A percentile compares a stretch with the other conserved stretches of the same genome.
These are phyloP conservation scores for Esteya vermicola DNA, from an alignment of 2,329 filamentous ascomycete genomes.

Conservation along the genomic window DNA sequence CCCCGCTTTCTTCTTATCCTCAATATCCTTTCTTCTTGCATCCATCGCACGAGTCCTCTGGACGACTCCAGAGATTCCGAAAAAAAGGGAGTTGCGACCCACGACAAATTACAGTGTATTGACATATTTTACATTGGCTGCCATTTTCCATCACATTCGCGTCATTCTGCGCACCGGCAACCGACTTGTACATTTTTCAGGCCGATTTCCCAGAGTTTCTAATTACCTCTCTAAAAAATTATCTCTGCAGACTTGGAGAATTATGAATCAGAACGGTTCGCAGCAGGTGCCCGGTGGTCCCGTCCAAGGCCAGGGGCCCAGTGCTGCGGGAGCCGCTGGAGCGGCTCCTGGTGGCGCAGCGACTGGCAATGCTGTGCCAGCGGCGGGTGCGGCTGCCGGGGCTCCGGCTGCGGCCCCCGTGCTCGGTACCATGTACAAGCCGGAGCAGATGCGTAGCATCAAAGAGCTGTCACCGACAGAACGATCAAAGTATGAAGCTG, in stretches of 20 bases:
- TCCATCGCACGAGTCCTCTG: no score
- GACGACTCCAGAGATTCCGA: no score
- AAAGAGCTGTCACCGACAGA: slow-evolving; percentile 38
- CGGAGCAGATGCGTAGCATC: slow-evolving; percentile 36
- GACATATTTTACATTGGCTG: no score
- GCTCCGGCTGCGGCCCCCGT: slow-evolving; percentile 3
- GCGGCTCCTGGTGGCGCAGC: neutral
- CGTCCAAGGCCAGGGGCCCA: slow-evolving; percentile 4
- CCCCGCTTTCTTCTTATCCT: neutral
- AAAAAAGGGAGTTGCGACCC: no score
- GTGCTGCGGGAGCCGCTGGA: neutral
- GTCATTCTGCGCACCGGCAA: no score
- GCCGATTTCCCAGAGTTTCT: no score
- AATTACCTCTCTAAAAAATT: no score
- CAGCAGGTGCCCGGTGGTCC: slow-evolving; percentile 5
- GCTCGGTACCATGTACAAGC: slow-evolving; percentile 28
- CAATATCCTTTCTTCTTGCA: neutral
- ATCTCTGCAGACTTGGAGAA: no score
- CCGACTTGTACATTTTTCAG: no score
- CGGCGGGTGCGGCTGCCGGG: slow-evolving; percentile 4
- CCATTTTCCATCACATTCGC: no score
- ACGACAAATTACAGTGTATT: no score
- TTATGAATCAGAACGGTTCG: slow-evolving; percentile 6
- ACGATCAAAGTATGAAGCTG: slow-evolving; percentile 43
- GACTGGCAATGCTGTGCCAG: neutral